phyloP scores from a whole-genome alignment of 805 yeast genomes.

The Candida ponderosae region DNA sequence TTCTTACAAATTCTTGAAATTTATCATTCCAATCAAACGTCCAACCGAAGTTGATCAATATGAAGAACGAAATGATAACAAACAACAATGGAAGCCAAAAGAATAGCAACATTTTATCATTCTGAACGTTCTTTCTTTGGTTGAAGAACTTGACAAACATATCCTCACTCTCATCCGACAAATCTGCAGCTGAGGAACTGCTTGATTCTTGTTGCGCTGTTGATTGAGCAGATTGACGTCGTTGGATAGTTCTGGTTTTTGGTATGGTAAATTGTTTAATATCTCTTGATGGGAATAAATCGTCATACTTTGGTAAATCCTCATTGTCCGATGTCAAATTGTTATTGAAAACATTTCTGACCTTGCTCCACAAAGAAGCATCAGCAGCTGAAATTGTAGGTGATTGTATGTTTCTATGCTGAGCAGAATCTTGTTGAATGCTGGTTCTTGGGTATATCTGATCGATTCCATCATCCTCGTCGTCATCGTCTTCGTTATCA shows the following conservation, averaged over 20 bases:
- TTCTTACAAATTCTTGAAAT: conserved; percentile 32
- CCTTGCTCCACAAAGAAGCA: conserved; percentile 28
- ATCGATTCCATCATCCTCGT: conserved; percentile 5
- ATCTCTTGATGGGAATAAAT: conserved; percentile 48
- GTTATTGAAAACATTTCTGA: conserved; percentile 23
- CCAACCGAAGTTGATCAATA: conserved; percentile 28
- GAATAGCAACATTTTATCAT: conserved; percentile 79
- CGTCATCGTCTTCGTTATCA: conserved; percentile 14
- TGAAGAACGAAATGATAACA: conserved; percentile 41
- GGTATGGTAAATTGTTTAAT: conserved; percentile 9
- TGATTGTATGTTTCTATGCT: background rate
- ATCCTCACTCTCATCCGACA: conserved; percentile 19
- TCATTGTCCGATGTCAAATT: conserved; percentile 19
- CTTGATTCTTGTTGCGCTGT: conserved; percentile 2
- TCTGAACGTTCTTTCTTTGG: conserved; percentile 39
- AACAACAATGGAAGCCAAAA: conserved; percentile 85
- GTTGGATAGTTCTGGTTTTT: conserved; percentile 9
- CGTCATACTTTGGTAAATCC: conserved; percentile 66
- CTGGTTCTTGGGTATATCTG: background rate
- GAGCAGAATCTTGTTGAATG: background rate
- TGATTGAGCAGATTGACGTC: conserved; percentile 1
- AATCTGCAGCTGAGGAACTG: conserved; percentile 5
- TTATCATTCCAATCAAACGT: conserved; percentile 25
- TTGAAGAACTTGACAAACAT: conserved; percentile 30
- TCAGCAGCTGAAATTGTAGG: conserved; percentile 6